Percentiles rank a stretch among this genome's conserved stretches.
phyloP scores from a whole-genome alignment of 371 early-diverging fungal species.

The Rhizoclosmatium hyalinum region DNA sequence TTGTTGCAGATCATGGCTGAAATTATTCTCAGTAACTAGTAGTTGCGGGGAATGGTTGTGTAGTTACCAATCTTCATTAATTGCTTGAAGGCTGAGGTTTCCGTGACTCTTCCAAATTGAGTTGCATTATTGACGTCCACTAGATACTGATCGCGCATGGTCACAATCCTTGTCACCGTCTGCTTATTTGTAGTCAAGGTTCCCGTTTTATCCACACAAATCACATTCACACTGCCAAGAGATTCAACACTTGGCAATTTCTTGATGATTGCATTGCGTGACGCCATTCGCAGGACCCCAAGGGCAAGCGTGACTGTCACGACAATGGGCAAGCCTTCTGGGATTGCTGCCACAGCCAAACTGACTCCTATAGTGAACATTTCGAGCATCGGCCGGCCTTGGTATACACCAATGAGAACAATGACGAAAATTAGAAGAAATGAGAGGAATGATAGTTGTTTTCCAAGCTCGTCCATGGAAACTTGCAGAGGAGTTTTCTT shows the following conservation, averaged over 20 bases:
- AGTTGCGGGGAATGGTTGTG: conserved; percentile 8
- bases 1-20: conserved; percentile 76
- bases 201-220: conserved; percentile 94
- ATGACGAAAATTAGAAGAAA: conserved; percentile 90
- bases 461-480: conserved; percentile 88
- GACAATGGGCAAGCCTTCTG: conserved; percentile 93
- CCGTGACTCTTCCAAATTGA: conserved; percentile 1
- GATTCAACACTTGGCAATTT: conserved; percentile 91
- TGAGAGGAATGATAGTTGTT: conserved; percentile 82
- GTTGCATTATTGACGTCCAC: conserved; percentile 62
- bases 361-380: conserved; percentile 94
- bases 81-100: conserved; percentile 12
- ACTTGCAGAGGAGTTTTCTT: conserved; percentile 85
- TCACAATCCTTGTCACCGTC: conserved; percentile 79
- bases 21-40: not conserved
- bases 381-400: conserved; percentile 87
- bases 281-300: conserved; percentile 90
- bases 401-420: conserved; percentile 85
- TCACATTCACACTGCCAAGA: conserved; percentile 86
- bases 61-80: conserved; percentile 39
- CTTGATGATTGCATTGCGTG: conserved; percentile 85
- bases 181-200: conserved; percentile 87
- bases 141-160: conserved; percentile 65
- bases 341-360: conserved; percentile 94
- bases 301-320: conserved; percentile 91